Percentiles rank a stretch among this genome's conserved stretches.
phyloP scores from a whole-genome alignment of 768 basidiomycete species.

The Nidularia pulvinata region DNA sequence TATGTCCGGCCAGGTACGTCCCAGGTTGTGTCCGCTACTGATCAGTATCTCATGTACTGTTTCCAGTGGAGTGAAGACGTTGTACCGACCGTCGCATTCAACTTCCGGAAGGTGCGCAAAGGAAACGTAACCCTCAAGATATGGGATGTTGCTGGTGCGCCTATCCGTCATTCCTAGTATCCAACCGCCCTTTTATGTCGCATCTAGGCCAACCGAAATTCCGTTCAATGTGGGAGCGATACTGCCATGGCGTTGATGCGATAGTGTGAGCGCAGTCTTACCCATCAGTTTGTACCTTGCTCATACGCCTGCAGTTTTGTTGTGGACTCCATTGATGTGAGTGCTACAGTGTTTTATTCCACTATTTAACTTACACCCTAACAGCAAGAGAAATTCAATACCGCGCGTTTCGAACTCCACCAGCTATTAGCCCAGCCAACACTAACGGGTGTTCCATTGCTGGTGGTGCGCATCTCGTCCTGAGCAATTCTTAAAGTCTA shows the following conservation, averaged over 20 bases:
- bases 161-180: background rate
- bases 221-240: slow-evolving; percentile 94
- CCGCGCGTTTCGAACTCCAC: slow-evolving; percentile 83
- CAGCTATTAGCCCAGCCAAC: slow-evolving; percentile 69
- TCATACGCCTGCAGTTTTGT: slow-evolving; percentile 61
- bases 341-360: slow-evolving; percentile 18
- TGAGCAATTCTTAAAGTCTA: no score
- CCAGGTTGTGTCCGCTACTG: slow-evolving; percentile 1
- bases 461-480: slow-evolving; percentile 60
- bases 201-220: slow-evolving; percentile 85
- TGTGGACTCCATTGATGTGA: slow-evolving; percentile 88
- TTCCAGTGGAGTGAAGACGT: slow-evolving; percentile 91
- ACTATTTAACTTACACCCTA: background rate
- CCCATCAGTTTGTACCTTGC: background rate
- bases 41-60: background rate
- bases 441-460: slow-evolving; percentile 71
- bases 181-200: slow-evolving; percentile 8
- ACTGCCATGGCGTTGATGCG: slow-evolving; percentile 91
- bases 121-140: slow-evolving; percentile 92
- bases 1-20: slow-evolving; percentile 73
- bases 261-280: slow-evolving; percentile 64
- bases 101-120: slow-evolving; percentile 84
- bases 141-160: slow-evolving; percentile 92
- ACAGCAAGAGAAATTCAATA: slow-evolving; percentile 81
- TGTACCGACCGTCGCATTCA: slow-evolving; percentile 95